These are phyloP conservation scores for Penicillium sp. DNA, from an alignment of 2,329 filamentous ascomycete genomes.

Conservation along the genomic window DNA sequence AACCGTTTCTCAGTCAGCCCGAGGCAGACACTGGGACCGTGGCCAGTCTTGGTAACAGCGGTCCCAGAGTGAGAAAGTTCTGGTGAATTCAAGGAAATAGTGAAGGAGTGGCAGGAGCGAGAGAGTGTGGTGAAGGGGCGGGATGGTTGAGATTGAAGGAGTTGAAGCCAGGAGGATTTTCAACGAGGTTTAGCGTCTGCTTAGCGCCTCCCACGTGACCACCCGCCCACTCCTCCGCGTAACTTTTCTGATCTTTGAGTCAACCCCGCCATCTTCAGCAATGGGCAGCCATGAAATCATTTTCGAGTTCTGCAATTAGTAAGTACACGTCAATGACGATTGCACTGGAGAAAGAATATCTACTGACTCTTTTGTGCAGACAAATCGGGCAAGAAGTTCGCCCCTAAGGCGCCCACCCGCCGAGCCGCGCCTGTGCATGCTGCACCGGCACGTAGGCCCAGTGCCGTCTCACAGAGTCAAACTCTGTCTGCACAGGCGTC, in stretches of 20 bases:
- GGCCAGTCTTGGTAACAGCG: slow-evolving; percentile 19
- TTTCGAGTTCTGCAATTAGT: slow-evolving; percentile 57
- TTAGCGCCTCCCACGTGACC: slow-evolving; percentile 41
- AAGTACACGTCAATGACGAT: slow-evolving; percentile 16
- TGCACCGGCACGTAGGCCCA: slow-evolving; percentile 40
- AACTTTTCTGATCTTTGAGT: slow-evolving; percentile 19
- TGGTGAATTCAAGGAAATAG: neutral
- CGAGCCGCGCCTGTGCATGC: slow-evolving; percentile 45
- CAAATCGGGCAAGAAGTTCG: slow-evolving; percentile 75
- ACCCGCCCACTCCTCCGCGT: slow-evolving; percentile 30
- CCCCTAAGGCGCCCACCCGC: slow-evolving; percentile 66
- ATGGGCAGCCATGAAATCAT: slow-evolving; percentile 45
- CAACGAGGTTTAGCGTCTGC: slow-evolving; percentile 33
- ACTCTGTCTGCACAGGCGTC: slow-evolving; percentile 10
- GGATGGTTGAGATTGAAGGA: slow-evolving; percentile 26
- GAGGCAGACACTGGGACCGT: slow-evolving; percentile 27
- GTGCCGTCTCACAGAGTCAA: slow-evolving; percentile 37
- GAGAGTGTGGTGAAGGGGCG: slow-evolving; percentile 14
- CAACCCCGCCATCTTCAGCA: slow-evolving; percentile 14
- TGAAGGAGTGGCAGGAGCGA: slow-evolving; percentile 8
- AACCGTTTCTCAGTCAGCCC: slow-evolving; percentile 34
- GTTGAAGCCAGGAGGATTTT: slow-evolving; percentile 45
- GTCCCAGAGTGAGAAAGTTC: slow-evolving; percentile 1
- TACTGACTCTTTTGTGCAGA: slow-evolving; percentile 29
- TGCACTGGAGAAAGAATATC: neutral